Evolutionary conservation across 305 asterid species (phyloP), one percentile per base, ranked within the genome.

Genomic region (Fraxinus floribunda): DNA sequence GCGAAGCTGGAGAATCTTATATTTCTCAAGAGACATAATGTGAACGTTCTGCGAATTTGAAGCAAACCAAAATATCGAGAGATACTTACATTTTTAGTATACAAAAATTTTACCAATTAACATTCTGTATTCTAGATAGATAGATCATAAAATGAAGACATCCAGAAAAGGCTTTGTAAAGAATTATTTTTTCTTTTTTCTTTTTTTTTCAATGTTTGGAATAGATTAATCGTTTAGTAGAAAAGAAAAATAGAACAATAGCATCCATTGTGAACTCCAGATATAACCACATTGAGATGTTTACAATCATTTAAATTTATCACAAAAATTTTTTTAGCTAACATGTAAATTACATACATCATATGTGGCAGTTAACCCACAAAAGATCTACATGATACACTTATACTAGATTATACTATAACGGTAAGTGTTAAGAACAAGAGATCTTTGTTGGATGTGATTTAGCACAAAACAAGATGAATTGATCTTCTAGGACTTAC

Each of bases 1-100:
- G 13, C 36, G 82, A 70, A 30, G 84, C 70, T 3, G 89, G 88
- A 71, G 91, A 83, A 82, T 76, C 89, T 16, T 32, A 71, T 32
- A 30, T 71, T 29, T 71, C 39, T 32, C 73, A 10, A 24, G 73
- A 64, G 73, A 9, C 34, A 18, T 57, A 57, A 20, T 1, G 30
- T 57, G 68, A 57, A 7, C 68, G 24, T 64, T 24, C 73, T 24
- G 35, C n/a, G n/a, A 64, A 9, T 64, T 26, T 57, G 73, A 64
- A 64, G 34, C 72, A 24, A 64, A 24, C 35, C 35, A 10, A 30
- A 64, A 24, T 55, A 55, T 55, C 9, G 20, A n/a, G 64, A 66
- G 74, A 11, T 66, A 36, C 74, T 66, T 3, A 66, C 1, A 26
- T 24, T 24, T 66, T 66, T 66, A 1, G 34, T 29, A 66, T 29